phyloP scores from a whole-genome alignment of 2,329 filamentous ascomycete species.

The Colletotrichum sublineola region DNA sequence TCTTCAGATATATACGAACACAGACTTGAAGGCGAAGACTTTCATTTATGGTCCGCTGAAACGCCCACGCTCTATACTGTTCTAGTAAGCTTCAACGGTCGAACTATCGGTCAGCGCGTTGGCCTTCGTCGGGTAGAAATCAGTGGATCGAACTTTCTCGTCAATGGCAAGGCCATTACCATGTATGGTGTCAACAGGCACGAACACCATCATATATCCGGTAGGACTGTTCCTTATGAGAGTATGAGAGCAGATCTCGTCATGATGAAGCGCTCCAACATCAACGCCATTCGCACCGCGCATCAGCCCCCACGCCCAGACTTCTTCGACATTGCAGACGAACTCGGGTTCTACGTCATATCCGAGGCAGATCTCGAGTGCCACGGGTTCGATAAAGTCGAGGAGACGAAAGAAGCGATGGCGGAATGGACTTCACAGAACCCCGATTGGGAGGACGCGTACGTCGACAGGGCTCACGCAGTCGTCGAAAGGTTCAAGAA shows the following conservation, averaged over 20 bases:
- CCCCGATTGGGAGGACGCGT: conserved; percentile 71
- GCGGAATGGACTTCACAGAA: conserved; percentile 69
- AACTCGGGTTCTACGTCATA: conserved; percentile 74
- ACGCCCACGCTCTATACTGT: conserved; percentile 72
- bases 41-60: conserved; percentile 78
- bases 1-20: conserved; percentile 48
- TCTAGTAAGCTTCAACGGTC: conserved; percentile 51
- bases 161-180: conserved; percentile 76
- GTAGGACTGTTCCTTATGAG: conserved; percentile 71
- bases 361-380: conserved; percentile 69
- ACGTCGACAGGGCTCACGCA: conserved; percentile 75
- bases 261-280: conserved; percentile 76
- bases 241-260: conserved; percentile 72
- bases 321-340: conserved; percentile 72
- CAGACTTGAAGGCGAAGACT: conserved; percentile 59
- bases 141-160: conserved; percentile 69
- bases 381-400: conserved; percentile 63
- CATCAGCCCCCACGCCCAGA: conserved; percentile 74
- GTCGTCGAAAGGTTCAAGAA: conserved; percentile 72
- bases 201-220: conserved; percentile 74
- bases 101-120: conserved; percentile 65
- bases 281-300: conserved; percentile 77
- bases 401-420: conserved; percentile 46
- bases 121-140: conserved; percentile 75
- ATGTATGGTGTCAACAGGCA: conserved; percentile 80